Evolutionary conservation across 176 grass and related monocot genomes (phyloP).

Genomic region (Hordeum vulgare): MorexV3_pseudomolecules_assembly NC_058522.1:541003917-541004416

Average conservation of each 20-base stretch:
- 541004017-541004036: not conserved
- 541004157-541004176: not conserved
- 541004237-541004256: constrained; percentile 12
- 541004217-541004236: constrained; percentile 1
- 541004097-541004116: not conserved
- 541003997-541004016: not conserved
- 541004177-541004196: constrained; percentile 13
- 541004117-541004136: not conserved
- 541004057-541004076: not conserved
- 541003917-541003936: not conserved
- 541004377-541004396: not conserved
- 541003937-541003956: not conserved
- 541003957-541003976: not conserved
- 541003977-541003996: not conserved
- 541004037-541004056: not conserved
- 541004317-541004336: not conserved
- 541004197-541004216: not conserved
- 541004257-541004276: constrained; percentile 4
- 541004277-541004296: not conserved
- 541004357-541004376: constrained; percentile 12
- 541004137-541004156: too few species aligned
- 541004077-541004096: not conserved
- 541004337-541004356: not conserved
- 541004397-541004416: not conserved
- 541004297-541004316: not conserved